Base-by-base conservation (phyloP, 1,139 yeast genomes). In the Diutina sp. region DNA sequence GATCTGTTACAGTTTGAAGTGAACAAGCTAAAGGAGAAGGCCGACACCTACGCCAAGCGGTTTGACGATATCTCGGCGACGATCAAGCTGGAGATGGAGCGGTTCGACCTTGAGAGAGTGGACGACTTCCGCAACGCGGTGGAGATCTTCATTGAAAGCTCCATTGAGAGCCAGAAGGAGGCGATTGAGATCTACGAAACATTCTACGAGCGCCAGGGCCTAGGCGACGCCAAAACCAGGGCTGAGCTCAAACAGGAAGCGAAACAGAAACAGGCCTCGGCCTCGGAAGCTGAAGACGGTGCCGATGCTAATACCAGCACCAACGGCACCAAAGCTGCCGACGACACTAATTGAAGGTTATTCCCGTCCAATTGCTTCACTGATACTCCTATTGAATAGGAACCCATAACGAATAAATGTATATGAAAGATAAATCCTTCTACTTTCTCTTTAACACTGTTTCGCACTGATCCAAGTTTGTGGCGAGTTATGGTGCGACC, bases 101-200 rank as follows among this genome's bases (percentile, higher is more conserved):
- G 67, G 45, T 89, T 91, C 67, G 96, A 90, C 66, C 73, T 75
- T 54, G 95, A 85, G 58, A 88, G 86, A 65, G 80, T 90, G 55
- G 84, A 81, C 55, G 99, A 93, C 65, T 90, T 95, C 69, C 80
- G 97, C 65, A 88, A 89, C 65, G 82, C 91, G 60, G 90, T 93
- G 58, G 99, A 93, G 70, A 85, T 91, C 28, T 91, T 84, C 64
- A 79, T 95, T 65, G 99, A 95, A 69, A 83, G 95, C 58, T 83
- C 95, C 29, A 88, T 91, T 56, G 99, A 93, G 70, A 80, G 93
- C 18, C 99, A 93, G 68, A 95, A 93, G 72, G 97, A 90, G 68
- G 84, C 93, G 44, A 93, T 93, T 62, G 99, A 93, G 69, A 70
- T 89, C 41, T 93, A 97, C 95, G 98, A 93, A 70, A 87, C 97